phyloP scores from a whole-genome alignment of 148 eudicot species.

The Cornus controversa region DNA sequence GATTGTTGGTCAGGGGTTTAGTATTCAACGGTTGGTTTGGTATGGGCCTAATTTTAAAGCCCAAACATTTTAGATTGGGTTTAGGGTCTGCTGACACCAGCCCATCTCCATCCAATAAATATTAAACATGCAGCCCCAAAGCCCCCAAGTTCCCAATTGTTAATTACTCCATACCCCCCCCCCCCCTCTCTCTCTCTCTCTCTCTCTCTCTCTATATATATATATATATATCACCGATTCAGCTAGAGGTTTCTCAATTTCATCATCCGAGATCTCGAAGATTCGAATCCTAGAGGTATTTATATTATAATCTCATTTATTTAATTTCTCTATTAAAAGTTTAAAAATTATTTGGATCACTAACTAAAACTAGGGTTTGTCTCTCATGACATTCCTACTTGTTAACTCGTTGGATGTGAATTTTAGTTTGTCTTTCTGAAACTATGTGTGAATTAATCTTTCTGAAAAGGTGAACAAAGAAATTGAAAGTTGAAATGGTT shows the following conservation, averaged over 20 bases:
- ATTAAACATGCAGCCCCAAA: no score
- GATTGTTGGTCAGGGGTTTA: no score
- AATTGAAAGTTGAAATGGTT: background rate
- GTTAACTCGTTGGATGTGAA: background rate
- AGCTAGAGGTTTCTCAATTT: background rate
- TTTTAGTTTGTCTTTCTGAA: background rate
- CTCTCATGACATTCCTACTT: background rate
- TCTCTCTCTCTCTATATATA: no score
- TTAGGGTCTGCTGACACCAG: background rate
- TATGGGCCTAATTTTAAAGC: no score
- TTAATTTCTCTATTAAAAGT: background rate
- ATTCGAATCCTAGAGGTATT: background rate
- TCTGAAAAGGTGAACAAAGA: no score
- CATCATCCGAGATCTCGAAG: background rate
- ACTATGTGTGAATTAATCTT: background rate
- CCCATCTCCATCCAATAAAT: background rate
- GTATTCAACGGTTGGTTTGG: no score
- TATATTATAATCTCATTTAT: no score
- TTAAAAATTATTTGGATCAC: background rate
- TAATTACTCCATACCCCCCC: background rate
- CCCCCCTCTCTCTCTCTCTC: background rate
- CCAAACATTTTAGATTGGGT: no score
- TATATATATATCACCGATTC: background rate
- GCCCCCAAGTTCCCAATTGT: background rate
- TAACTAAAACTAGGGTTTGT: background rate